phyloP scores from a whole-genome alignment of 306 rosid genomes.

The Ochetophila trinervis region DNA sequence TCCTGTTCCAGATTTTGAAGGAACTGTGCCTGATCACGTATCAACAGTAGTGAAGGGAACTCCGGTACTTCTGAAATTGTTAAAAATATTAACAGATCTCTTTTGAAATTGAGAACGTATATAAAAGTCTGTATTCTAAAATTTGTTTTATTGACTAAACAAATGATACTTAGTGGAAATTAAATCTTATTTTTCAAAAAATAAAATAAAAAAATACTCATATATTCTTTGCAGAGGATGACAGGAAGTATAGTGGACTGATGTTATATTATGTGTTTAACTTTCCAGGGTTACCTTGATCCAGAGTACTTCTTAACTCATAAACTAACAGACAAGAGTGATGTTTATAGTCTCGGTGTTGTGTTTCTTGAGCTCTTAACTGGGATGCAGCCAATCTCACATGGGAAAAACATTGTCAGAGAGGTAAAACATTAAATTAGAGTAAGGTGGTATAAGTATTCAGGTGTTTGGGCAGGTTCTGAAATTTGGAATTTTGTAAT shows the following conservation, averaged over 20 bases:
- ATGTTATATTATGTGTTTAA: slow-evolving; percentile 8
- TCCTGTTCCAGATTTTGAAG: slow-evolving; percentile 79
- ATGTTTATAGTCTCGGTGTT: slow-evolving; percentile 93
- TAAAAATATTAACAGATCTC: background rate
- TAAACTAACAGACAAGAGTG: slow-evolving; percentile 89
- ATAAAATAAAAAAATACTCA: no score
- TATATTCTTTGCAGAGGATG: no score
- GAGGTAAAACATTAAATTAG: slow-evolving; percentile 49
- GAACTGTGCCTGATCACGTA: slow-evolving; percentile 64
- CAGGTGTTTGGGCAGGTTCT: no score
- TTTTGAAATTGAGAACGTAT: background rate
- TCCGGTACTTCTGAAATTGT: slow-evolving; percentile 53
- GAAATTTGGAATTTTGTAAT: no score
- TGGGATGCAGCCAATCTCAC: slow-evolving; percentile 88
- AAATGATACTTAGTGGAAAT: no score
- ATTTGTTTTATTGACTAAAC: no score
- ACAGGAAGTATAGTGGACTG: background rate
- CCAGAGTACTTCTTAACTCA: slow-evolving; percentile 94
- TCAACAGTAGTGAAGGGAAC: slow-evolving; percentile 98
- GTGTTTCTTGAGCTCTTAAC: slow-evolving; percentile 85
- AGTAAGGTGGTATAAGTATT: no score
- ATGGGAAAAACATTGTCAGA: slow-evolving; percentile 89
- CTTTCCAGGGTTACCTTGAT: slow-evolving; percentile 83
- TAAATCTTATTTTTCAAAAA: no score
- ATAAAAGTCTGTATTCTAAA: no score